Evolutionary conservation across 2,329 filamentous ascomycete species (phyloP), one percentile per base, ranked within the genome.

Genomic region (Aureobasidium sp.): DNA sequence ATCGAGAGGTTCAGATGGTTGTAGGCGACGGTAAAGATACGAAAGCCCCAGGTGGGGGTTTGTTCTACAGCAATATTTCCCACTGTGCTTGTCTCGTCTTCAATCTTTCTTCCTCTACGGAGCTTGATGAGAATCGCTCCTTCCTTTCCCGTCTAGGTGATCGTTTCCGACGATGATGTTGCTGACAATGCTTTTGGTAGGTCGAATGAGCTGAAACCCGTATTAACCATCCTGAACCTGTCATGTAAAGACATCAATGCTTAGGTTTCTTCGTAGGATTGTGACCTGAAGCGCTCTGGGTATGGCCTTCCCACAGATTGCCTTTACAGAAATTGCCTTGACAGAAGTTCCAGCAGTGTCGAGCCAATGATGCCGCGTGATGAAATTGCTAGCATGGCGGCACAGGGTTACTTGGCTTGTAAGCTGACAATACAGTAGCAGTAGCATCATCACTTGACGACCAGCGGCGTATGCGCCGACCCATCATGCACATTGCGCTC

Each of bases 401-500:
- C 11, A 36, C 20, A 11, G n/a, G n/a, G 14, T 25, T 14, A 2
- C 1, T 36, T 2, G 7, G 8, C 15, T 34, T 36, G 29, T 36
- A 36, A 36, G 47, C 47, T 6, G 17, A 51, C 29, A 14, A 29
- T 36, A 25, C 22, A 25, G 22, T 25, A 25, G 22, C 22, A n/a
- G 7, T 17, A n/a, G 5, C 11, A 5, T 25, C n/a, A 15, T 61
- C 59, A 45, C 29, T 53, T 61, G 39, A 36, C 39, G 27, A 27
- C 25, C 48, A 61, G 20, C 12, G 48, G 59, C 12, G 27, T 55
- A 25, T 64, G 62, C 2, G 48, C 45, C 20, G 57, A 49, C 6
- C 62, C 58, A n/a, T 61, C 48, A 29, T 62, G 49, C 25, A 62
- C 11, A 17, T 57, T 45, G 3, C 45, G 34, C 31, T 64, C 62